phyloP scores from a whole-genome alignment of 2,329 filamentous ascomycete species.

The Domatiomyces globalis region DNA sequence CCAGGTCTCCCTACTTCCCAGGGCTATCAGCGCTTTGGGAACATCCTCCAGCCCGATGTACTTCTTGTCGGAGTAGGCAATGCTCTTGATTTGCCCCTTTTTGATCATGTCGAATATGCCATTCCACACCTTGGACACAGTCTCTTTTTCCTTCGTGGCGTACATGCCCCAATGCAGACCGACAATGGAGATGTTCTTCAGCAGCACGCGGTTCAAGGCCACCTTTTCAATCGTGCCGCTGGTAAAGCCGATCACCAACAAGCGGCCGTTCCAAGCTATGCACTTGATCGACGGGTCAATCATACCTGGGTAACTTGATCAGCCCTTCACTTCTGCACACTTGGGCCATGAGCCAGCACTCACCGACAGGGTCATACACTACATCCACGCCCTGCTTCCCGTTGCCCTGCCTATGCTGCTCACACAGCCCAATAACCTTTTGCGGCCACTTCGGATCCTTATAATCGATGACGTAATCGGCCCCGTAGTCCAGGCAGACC shows the following conservation, averaged over 20 bases:
- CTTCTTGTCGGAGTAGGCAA: conserved; percentile 65
- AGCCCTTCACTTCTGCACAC: not conserved
- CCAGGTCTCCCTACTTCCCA: conserved; percentile 77
- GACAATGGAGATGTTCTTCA: conserved; percentile 87
- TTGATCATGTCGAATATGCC: conserved; percentile 66
- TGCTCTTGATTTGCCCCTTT: conserved; percentile 65
- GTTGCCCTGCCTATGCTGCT: conserved; percentile 45
- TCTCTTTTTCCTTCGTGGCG: conserved; percentile 54
- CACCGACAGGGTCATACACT: conserved; percentile 83
- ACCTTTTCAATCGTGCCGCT: conserved; percentile 80
- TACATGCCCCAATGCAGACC: conserved; percentile 87
- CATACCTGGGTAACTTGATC: conserved; percentile 28
- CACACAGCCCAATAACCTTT: conserved; percentile 55
- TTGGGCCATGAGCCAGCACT: conserved; percentile 2
- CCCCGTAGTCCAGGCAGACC: conserved; percentile 66
- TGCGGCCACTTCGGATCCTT: conserved; percentile 53
- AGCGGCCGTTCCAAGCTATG: conserved; percentile 79
- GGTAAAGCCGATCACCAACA: conserved; percentile 81
- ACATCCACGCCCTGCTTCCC: conserved; percentile 63
- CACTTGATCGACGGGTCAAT: conserved; percentile 82
- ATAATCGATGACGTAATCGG: conserved; percentile 74
- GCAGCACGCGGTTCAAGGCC: conserved; percentile 74
- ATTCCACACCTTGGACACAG: conserved; percentile 61
- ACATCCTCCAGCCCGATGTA: conserved; percentile 73
- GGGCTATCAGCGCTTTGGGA: conserved; percentile 57